phyloP scores from a whole-genome alignment of 1,284 basidiomycete species.

The Moniliophthora roreri region DNA sequence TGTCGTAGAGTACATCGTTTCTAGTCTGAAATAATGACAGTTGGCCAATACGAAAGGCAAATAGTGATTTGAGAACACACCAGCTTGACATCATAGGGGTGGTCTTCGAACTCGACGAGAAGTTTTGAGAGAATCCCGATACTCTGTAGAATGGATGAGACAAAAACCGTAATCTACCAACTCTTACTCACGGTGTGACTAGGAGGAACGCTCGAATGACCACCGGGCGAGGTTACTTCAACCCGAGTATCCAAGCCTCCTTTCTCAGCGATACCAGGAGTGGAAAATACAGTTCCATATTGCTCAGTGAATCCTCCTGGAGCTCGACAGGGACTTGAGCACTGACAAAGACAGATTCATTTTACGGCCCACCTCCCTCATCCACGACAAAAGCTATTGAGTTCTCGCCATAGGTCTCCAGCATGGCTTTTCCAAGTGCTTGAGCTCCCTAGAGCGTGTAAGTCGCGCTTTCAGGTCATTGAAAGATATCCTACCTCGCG shows the following conservation, averaged over 20 bases:
- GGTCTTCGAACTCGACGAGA: slow-evolving; percentile 41
- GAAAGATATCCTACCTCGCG: slow-evolving; percentile 23
- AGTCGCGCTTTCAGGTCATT: not conserved
- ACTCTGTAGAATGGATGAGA: slow-evolving; percentile 23
- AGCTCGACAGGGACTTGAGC: slow-evolving; percentile 1
- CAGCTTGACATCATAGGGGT: slow-evolving; percentile 34
- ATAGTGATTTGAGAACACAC: slow-evolving; percentile 10
- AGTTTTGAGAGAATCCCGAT: slow-evolving; percentile 48
- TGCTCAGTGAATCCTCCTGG: slow-evolving; percentile 22
- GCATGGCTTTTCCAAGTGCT: slow-evolving; percentile 38
- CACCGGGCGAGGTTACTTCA: slow-evolving; percentile 45
- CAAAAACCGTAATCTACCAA: not conserved
- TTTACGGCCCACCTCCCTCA: slow-evolving; percentile 31
- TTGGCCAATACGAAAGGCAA: not conserved
- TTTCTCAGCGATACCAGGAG: slow-evolving; percentile 54
- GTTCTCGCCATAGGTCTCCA: slow-evolving; percentile 45
- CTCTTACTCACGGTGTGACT: slow-evolving; percentile 30
- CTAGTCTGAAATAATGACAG: slow-evolving; percentile 19
- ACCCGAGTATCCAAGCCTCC: slow-evolving; percentile 50
- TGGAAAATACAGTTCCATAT: slow-evolving; percentile 32
- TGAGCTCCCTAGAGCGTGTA: slow-evolving; percentile 37
- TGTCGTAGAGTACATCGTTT: slow-evolving; percentile 26
- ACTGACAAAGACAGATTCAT: not conserved
- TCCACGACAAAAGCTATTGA: slow-evolving; percentile 48
- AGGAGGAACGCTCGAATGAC: slow-evolving; percentile 56